Conservation (phyloP, 2,329 filamentous ascomycete species). For the Shiraia bambusicola region DNA sequence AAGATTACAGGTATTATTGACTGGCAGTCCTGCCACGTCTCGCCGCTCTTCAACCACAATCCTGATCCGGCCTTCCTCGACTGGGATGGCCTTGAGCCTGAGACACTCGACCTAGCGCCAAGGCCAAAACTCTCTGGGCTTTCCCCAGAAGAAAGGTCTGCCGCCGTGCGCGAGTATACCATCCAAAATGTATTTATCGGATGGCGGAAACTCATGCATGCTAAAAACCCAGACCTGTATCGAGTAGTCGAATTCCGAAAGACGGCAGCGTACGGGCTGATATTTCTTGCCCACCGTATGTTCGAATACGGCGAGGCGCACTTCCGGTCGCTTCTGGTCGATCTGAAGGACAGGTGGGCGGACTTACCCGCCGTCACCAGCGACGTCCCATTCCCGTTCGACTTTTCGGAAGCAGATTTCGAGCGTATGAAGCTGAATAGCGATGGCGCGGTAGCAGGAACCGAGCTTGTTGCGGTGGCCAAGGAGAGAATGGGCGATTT, state of each 20-base stretch:
- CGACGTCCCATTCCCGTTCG: slow-evolving; percentile 3
- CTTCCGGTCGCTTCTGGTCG: slow-evolving; percentile 9
- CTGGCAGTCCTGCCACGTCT: slow-evolving; percentile 33
- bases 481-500: slow-evolving; percentile 7
- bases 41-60: slow-evolving; percentile 20
- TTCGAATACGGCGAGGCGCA: slow-evolving; percentile 14
- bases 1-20: slow-evolving; percentile 32
- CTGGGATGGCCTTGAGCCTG: slow-evolving; percentile 12
- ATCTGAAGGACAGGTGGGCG: slow-evolving; percentile 9
- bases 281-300: slow-evolving; percentile 12
- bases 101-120: slow-evolving; percentile 8
- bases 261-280: slow-evolving; percentile 7
- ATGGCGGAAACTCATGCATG: slow-evolving; percentile 13
- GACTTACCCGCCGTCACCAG: slow-evolving; percentile 4
- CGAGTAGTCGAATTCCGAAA: slow-evolving; percentile 9
- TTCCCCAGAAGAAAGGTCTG: slow-evolving; percentile 9
- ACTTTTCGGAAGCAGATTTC: slow-evolving; percentile 10
- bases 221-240: slow-evolving; percentile 8
- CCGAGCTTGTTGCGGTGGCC: slow-evolving; percentile 5
- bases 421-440: slow-evolving; percentile 8
- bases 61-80: slow-evolving; percentile 14
- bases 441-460: slow-evolving; percentile 9
- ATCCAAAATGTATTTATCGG: slow-evolving; percentile 9
- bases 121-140: slow-evolving; percentile 8
- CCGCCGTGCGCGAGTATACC: slow-evolving; percentile 6